Base-by-base conservation (phyloP, 2,329 filamentous ascomycete species). In the Exophiala lecanii-corni region DNA sequence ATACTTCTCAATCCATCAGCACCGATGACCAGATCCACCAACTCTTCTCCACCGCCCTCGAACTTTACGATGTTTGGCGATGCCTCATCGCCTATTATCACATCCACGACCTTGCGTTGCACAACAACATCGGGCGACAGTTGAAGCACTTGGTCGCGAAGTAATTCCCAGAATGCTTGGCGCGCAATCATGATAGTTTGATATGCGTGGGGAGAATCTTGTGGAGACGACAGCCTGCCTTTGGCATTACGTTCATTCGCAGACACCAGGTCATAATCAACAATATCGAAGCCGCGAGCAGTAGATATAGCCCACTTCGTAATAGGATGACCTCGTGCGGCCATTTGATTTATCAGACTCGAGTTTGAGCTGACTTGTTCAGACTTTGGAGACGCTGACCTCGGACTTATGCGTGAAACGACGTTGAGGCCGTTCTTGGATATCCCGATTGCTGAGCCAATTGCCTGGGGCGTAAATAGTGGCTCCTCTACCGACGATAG, bases 1-100 rank as follows among this genome's bases (percentile, higher is more conserved):
- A 56, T 58, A 35, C 65, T 66, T 36, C 61, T 60, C 12, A 70
- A 37, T 0, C 68, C 68, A 53, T 71, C 68, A 0, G 67, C 64
- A 4, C 68, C 67, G 37, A 71, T 62, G 2, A 71, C 57, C 17
- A 71, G 52, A 55, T 70, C 68, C 4, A 61, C 66, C 32, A 63
- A 56, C 12, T 62, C 50, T 0, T 50, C 13, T 38, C 57, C 62
- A 1, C 56, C 60, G 46, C 68, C 65, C 1, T 47, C 54, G 46
- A 70, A 69, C 2, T 49, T 47, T 7, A 48, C 32, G 19, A 41
- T 13, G 18, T 41, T 48, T 2, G 13, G 45, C 3, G 23, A 21
- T 10, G 6, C 18, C 6, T 21, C 31, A 12, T 54, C 50, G 9
- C 28, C 47, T 1, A 59, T 50, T 5, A 59, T 34, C 2, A 69